A percentile compares a stretch with the other conserved stretches of the same genome.
phyloP scores from a whole-genome alignment of 495 filamentous ascomycete genomes.

The Lasiosphaeris hirsuta region DNA sequence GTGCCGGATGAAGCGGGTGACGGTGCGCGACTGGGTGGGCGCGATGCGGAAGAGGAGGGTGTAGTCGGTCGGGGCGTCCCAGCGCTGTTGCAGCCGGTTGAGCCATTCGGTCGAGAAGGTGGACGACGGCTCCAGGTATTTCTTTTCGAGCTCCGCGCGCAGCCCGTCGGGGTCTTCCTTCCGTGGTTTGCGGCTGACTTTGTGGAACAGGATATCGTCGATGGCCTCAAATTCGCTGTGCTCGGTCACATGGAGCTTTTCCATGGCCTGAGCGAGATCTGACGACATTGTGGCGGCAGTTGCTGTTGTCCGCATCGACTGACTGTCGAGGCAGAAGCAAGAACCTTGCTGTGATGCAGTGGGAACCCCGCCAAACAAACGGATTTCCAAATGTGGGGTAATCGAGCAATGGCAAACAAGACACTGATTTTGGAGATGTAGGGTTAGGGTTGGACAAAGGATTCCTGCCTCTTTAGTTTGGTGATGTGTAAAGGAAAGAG shows the following conservation, averaged over 20 bases:
- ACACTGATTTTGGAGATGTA: no score
- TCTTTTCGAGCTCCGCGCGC: conserved; percentile 65
- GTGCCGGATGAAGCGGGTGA: conserved; percentile 87
- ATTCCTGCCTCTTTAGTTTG: no score
- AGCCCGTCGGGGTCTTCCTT: conserved; percentile 56
- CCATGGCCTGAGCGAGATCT: conserved; percentile 38
- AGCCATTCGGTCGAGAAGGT: conserved; percentile 80
- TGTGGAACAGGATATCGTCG: conserved; percentile 55
- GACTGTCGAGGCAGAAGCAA: not conserved
- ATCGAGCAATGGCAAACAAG: no score
- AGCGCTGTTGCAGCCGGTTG: conserved; percentile 83
- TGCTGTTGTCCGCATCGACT: not conserved
- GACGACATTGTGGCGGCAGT: conserved; percentile 34
- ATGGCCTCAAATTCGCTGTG: conserved; percentile 38
- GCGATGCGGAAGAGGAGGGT: conserved; percentile 79
- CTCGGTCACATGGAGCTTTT: conserved; percentile 35
- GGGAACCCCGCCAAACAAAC: conserved; percentile 24
- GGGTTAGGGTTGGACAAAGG: no score
- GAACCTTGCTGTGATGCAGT: not conserved
- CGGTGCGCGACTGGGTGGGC: conserved; percentile 86
- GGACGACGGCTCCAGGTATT: conserved; percentile 74
- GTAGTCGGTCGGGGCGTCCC: conserved; percentile 75
- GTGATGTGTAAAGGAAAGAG: no score
- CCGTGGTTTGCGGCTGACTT: conserved; percentile 55
- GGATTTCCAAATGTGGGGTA: conserved; percentile 14